These are phyloP conservation scores for Lanmaoa pseudosensibilis DNA, from an alignment of 768 basidiomycete species.

Conservation along the genomic window DNA sequence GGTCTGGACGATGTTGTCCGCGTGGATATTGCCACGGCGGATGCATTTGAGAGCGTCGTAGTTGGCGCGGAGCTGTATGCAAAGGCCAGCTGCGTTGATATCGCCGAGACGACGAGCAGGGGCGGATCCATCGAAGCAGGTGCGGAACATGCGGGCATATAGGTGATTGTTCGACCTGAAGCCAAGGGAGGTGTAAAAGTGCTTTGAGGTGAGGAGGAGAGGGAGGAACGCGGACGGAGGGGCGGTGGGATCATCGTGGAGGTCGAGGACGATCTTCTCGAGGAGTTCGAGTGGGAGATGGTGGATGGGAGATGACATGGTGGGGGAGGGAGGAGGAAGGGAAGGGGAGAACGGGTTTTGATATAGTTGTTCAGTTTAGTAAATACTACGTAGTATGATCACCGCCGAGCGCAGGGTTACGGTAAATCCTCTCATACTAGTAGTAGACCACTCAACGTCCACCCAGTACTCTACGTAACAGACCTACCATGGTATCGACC, in stretches of 20 bases:
- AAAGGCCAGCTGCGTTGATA: conserved; percentile 38
- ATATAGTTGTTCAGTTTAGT: conserved; percentile 13
- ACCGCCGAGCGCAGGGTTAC: conserved; percentile 1
- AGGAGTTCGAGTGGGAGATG: conserved; percentile 46
- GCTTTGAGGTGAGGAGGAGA: conserved; percentile 45
- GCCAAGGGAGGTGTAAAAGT: conserved; percentile 40
- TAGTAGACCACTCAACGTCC: not conserved
- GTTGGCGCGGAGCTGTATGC: conserved; percentile 41
- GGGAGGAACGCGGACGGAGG: conserved; percentile 45
- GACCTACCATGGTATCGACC: not conserved
- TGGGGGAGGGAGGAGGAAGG: conserved; percentile 10
- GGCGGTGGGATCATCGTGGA: conserved; percentile 20
- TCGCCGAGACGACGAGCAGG: conserved; percentile 51
- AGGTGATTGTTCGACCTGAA: conserved; percentile 34
- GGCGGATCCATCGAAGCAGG: conserved; percentile 57
- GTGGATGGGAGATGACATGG: conserved; percentile 27
- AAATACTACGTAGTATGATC: conserved; percentile 13
- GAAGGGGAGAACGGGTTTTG: not conserved
- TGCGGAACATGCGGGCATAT: conserved; percentile 52
- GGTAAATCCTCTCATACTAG: not conserved
- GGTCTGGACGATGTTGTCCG: conserved; percentile 28
- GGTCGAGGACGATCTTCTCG: conserved; percentile 50
- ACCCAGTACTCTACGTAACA: no score
- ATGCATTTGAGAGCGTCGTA: conserved; percentile 32
- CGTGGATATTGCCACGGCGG: conserved; percentile 35